Conservation (phyloP, 73 alveolate genomes). For the Tetrahymena thermophila region DNA sequence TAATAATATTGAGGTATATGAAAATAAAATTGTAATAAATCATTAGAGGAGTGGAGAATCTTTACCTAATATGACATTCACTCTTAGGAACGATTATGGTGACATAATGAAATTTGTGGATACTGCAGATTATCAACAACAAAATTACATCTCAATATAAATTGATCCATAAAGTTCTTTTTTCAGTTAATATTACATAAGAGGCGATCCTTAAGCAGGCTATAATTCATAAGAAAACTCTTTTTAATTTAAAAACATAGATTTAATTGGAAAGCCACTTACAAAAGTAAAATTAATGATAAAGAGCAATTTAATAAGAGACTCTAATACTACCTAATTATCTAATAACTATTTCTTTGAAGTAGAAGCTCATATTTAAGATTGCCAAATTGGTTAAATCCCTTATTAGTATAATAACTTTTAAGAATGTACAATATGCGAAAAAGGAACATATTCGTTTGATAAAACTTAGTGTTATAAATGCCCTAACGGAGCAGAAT, state of each 20-base stretch:
- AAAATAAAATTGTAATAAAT: no score
- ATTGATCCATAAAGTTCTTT: not conserved
- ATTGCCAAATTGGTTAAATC: not conserved
- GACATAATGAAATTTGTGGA: not conserved
- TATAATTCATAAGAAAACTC: not conserved
- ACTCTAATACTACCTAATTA: not conserved
- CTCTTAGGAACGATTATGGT: not conserved
- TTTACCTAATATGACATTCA: not conserved
- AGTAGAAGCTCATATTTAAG: not conserved
- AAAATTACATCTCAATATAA: not conserved
- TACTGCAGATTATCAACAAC: not conserved
- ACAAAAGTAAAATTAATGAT: not conserved
- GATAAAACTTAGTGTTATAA: not conserved
- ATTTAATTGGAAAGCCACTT: not conserved
- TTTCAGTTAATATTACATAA: no score
- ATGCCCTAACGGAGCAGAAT: slow-evolving; percentile 35
- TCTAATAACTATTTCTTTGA: not conserved
- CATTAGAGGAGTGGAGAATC: not conserved
- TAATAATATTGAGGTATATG: not conserved
- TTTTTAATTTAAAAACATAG: not conserved
- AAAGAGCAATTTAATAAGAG: not conserved
- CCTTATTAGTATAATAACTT: no score
- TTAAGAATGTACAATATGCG: slow-evolving; percentile 8
- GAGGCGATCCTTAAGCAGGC: not conserved
- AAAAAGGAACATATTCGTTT: not conserved